phyloP scores from a whole-genome alignment of 306 rosid species.

The Glycine soja region DNA sequence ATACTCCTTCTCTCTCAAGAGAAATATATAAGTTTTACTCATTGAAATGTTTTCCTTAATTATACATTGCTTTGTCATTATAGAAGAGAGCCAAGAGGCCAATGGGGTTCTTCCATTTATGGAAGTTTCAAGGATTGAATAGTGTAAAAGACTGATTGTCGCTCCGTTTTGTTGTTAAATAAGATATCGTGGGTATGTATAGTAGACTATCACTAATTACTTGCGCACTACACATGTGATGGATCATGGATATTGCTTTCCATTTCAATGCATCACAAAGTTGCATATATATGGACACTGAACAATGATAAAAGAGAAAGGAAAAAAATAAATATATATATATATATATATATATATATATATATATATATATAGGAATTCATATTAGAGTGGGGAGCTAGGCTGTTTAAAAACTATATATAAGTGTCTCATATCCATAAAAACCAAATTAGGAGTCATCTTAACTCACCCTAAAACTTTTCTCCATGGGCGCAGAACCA shows the following conservation, averaged over 20 bases:
- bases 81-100: slow-evolving; percentile 8
- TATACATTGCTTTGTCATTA: background rate
- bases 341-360: no score
- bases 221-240: slow-evolving; percentile 42
- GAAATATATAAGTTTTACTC: no score
- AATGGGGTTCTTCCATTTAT: slow-evolving; percentile 36
- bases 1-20: background rate
- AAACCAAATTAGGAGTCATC: background rate
- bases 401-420: background rate
- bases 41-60: slow-evolving; percentile 12
- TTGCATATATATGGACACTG: background rate
- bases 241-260: slow-evolving; percentile 36
- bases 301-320: background rate
- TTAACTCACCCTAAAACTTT: slow-evolving; percentile 82
- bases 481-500: slow-evolving; percentile 78
- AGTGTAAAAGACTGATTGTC: slow-evolving; percentile 17
- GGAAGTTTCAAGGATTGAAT: slow-evolving; percentile 48
- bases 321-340: background rate
- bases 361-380: background rate
- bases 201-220: slow-evolving; percentile 13
- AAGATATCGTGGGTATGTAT: slow-evolving; percentile 26
- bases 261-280: slow-evolving; percentile 36
- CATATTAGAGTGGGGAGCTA: background rate
- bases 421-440: background rate
- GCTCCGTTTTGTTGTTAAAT: slow-evolving; percentile 35